phyloP scores from a whole-genome alignment of 2,329 filamentous ascomycete genomes.

The Chaetomium strumarium region DNA sequence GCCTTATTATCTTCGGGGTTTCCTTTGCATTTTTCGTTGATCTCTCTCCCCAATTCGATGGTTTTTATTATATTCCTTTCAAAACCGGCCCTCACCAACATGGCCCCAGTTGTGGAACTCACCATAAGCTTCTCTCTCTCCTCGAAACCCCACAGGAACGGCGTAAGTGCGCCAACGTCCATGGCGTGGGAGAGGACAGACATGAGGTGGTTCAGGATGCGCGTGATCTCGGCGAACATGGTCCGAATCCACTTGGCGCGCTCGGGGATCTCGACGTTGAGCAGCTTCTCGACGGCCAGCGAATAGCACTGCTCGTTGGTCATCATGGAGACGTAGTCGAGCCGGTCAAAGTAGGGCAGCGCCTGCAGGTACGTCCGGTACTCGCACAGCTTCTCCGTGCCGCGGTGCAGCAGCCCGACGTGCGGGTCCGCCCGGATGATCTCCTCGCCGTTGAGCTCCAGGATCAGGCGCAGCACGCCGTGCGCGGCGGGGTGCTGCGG shows the following conservation, averaged over 20 bases:
- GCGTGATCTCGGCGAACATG: conserved; percentile 89
- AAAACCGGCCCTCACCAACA: background rate
- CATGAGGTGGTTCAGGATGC: conserved; percentile 96
- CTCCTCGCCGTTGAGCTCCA: conserved; percentile 96
- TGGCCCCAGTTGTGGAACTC: conserved; percentile 30
- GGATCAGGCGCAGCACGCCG: conserved; percentile 93
- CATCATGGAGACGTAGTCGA: conserved; percentile 99
- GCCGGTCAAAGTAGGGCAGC: conserved; percentile 94
- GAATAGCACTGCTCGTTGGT: conserved; percentile 98
- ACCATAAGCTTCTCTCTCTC: conserved; percentile 99
- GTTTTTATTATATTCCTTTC: background rate
- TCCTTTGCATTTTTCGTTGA: background rate
- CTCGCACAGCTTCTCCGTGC: conserved; percentile 99
- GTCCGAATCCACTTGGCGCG: conserved; percentile 96
- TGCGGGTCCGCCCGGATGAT: conserved; percentile 95
- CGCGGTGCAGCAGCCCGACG: conserved; percentile 90
- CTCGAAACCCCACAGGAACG: conserved; percentile 99
- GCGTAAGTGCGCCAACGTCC: conserved; percentile 96
- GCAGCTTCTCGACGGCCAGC: conserved; percentile 91
- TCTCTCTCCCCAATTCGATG: background rate
- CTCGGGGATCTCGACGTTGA: conserved; percentile 93
- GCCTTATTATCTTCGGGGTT: background rate
- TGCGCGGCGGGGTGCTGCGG: conserved; percentile 98
- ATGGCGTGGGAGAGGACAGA: conserved; percentile 94
- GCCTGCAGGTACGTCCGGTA: conserved; percentile 99